Evolutionary conservation across 106 monocot species (phyloP).

Genomic region (Hemerocallis citrina): DNA sequence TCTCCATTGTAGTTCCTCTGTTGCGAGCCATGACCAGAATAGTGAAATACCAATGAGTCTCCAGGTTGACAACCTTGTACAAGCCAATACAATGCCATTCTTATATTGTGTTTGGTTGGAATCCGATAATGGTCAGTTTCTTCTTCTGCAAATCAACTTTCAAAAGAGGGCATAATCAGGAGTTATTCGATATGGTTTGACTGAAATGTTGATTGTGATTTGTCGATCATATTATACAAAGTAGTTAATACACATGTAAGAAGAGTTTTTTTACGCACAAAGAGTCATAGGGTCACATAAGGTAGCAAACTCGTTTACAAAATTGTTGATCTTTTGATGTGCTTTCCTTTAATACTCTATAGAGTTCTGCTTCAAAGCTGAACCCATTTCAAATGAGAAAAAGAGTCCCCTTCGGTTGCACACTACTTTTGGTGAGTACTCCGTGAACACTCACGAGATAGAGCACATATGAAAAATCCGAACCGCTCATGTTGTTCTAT

Average conservation of each 20-base stretch:
- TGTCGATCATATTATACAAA: not conserved
- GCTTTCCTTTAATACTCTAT: no score
- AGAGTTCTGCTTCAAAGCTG: no score
- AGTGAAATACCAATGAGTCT: constrained; percentile 78
- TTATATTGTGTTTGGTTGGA: constrained; percentile 67
- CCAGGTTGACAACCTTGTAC: constrained; percentile 82
- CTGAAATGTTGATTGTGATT: not conserved
- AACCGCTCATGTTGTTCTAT: no score
- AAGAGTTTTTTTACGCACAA: no score
- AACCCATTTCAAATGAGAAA: no score
- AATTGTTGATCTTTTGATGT: no score
- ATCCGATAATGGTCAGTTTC: constrained; percentile 60
- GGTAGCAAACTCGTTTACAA: no score
- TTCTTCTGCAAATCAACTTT: constrained; percentile 65
- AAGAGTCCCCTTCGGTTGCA: no score
- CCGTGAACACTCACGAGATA: no score
- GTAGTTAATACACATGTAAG: not conserved
- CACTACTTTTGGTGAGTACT: no score
- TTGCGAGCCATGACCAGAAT: constrained; percentile 83
- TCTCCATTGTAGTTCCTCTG: constrained; percentile 72
- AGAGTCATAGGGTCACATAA: no score
- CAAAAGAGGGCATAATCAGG: constrained; percentile 5
- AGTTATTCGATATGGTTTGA: not conserved
- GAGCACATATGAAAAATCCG: no score
- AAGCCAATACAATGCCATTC: constrained; percentile 83